A percentile compares a stretch with the other conserved stretches of the same genome.
Evolutionary conservation across 2,329 filamentous ascomycete species (phyloP).

Genomic region (Sporothrix dimorphospora): DNA sequence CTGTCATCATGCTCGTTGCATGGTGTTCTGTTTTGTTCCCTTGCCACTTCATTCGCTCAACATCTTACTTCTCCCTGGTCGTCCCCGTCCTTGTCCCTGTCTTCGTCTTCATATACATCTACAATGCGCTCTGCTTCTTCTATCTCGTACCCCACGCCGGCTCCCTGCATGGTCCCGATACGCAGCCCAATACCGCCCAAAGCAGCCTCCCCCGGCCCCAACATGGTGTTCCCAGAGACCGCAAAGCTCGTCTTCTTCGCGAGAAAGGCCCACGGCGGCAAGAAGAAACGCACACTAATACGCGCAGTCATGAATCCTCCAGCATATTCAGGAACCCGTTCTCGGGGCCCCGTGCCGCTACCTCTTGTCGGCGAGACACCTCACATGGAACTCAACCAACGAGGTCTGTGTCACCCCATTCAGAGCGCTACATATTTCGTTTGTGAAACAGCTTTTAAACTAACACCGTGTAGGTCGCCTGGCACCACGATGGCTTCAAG

Average conservation of each 20-base stretch:
- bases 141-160: not conserved
- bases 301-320: constrained; percentile 34
- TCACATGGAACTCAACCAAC: constrained; percentile 24
- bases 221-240: constrained; percentile 27
- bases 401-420: constrained; percentile 22
- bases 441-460: no score
- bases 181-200: not conserved
- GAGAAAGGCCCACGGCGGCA: constrained; percentile 18
- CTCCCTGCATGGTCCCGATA: not conserved
- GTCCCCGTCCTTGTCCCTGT: not conserved
- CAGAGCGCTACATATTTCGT: not conserved
- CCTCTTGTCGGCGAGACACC: constrained; percentile 29
- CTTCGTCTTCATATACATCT: not conserved
- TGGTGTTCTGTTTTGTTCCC: not conserved
- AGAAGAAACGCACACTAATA: constrained; percentile 30
- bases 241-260: constrained; percentile 28
- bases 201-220: not conserved
- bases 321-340: constrained; percentile 28
- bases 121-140: constrained; percentile 13
- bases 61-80: not conserved
- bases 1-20: not conserved
- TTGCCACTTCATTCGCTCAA: not conserved
- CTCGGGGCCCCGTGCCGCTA: constrained; percentile 23
- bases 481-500: constrained; percentile 35
- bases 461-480: constrained; percentile 31